A percentile compares a stretch with the other conserved stretches of the same genome.
phyloP scores from a whole-genome alignment of 73 alveolate genomes.

The Halteria grandinella region DNA sequence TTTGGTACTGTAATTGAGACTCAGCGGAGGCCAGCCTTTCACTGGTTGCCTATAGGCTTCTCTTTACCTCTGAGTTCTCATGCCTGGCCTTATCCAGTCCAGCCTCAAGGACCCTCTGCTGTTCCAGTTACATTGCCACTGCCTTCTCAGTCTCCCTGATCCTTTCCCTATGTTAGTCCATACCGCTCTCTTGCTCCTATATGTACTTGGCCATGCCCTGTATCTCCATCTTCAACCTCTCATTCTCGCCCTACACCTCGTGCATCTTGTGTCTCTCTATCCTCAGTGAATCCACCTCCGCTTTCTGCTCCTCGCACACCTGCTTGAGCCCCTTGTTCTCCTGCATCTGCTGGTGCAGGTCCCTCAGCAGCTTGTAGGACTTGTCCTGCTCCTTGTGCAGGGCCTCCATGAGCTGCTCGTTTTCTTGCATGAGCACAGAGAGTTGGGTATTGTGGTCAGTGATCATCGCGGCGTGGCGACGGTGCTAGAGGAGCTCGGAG shows the following conservation, averaged over 20 bases:
- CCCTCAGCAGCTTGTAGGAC: conserved; percentile 11
- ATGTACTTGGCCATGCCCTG: no score
- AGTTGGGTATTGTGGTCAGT: background rate
- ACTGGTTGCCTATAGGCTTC: background rate
- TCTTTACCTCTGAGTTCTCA: background rate
- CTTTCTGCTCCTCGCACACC: background rate
- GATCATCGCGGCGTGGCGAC: background rate
- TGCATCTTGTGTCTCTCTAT: no score
- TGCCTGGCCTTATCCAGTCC: background rate
- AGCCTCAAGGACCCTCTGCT: no score
- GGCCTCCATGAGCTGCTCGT: conserved; percentile 11
- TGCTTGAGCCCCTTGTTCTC: conserved; percentile 13
- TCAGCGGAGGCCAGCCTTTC: conserved; percentile 2
- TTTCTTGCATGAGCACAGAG: conserved; percentile 2
- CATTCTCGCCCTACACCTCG: no score
- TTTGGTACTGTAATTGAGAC: background rate
- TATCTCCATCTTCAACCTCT: no score
- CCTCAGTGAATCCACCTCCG: conserved; percentile 6
- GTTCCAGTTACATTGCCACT: no score
- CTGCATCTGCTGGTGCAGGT: background rate
- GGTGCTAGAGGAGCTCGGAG: background rate
- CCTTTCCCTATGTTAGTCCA: no score
- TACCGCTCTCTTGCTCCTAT: no score
- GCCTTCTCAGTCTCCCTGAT: no score
- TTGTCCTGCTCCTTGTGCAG: conserved; percentile 28